phyloP scores from a whole-genome alignment of 371 early-diverging fungal species.

The Smittium mucronatum region DNA sequence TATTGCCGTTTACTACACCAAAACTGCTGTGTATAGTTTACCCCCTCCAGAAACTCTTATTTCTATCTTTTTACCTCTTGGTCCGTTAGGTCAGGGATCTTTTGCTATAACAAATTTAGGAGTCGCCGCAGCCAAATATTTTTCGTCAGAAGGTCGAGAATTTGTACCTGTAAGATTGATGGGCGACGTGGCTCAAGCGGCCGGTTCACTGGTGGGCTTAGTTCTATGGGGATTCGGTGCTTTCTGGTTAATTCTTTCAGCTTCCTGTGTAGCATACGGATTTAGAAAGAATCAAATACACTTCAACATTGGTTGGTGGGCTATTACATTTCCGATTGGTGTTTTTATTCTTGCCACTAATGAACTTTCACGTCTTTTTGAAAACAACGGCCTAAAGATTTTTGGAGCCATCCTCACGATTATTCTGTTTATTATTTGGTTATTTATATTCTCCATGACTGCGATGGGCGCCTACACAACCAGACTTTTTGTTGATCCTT shows the following conservation, averaged over 20 bases:
- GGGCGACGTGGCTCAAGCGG: constrained; percentile 19
- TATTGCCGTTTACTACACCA: constrained; percentile 32
- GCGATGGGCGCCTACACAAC: not conserved
- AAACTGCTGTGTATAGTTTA: constrained; percentile 31
- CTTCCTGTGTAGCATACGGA: constrained; percentile 21
- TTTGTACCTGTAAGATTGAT: constrained; percentile 20
- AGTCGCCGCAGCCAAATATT: constrained; percentile 19
- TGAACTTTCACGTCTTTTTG: constrained; percentile 6
- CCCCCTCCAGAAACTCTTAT: constrained; percentile 40
- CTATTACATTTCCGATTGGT: constrained; percentile 37
- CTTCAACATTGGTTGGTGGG: constrained; percentile 45
- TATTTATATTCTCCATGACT: not conserved
- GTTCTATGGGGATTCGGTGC: constrained; percentile 37
- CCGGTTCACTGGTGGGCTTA: constrained; percentile 24
- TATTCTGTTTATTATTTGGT: constrained; percentile 9
- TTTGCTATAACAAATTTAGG: constrained; percentile 38
- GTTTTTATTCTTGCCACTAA: constrained; percentile 28
- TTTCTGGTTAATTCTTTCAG: constrained; percentile 35
- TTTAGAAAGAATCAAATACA: constrained; percentile 22
- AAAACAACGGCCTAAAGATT: not conserved
- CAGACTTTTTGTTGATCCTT: constrained; percentile 7
- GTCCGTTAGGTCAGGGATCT: constrained; percentile 37
- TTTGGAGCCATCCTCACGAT: constrained; percentile 8
- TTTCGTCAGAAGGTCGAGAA: constrained; percentile 20
- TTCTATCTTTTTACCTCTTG: constrained; percentile 35